These are phyloP conservation scores for Globisporangium sylvaticum DNA, from an alignment of 352 stramenopile genomes.

Conservation along the genomic window DNA sequence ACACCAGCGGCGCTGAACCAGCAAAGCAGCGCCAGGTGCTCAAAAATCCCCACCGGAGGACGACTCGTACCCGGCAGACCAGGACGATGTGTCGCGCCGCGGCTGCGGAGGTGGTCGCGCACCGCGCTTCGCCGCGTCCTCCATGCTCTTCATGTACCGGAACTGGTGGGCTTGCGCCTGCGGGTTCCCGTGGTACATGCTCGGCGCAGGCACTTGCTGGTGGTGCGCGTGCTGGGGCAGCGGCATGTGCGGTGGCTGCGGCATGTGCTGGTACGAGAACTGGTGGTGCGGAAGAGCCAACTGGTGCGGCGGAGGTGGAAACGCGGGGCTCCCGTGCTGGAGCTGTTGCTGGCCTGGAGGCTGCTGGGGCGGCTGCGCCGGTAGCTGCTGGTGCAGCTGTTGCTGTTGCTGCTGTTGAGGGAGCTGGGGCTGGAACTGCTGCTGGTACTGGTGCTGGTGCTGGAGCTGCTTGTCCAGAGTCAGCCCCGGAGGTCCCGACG, in stretches of 20 bases:
- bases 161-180: constrained; percentile 36
- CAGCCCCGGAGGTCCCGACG: not conserved
- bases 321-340: constrained; percentile 14
- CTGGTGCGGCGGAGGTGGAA: constrained; percentile 16
- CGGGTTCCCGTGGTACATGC: constrained; percentile 29
- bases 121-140: constrained; percentile 34
- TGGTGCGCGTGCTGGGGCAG: constrained; percentile 14
- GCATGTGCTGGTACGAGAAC: constrained; percentile 22
- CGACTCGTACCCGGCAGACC: constrained; percentile 49
- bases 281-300: constrained; percentile 15
- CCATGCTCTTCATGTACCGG: constrained; percentile 70
- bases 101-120: constrained; percentile 23
- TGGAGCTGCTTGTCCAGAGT: constrained; percentile 49
- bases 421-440: constrained; percentile 38
- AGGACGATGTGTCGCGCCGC: constrained; percentile 52
- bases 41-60: constrained; percentile 23
- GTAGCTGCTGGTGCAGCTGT: constrained; percentile 17
- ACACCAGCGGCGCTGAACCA: constrained; percentile 4
- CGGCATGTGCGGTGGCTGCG: constrained; percentile 14
- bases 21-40: too few relatives aligned
- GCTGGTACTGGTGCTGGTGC: constrained; percentile 62
- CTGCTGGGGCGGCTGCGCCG: constrained; percentile 16
- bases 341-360: constrained; percentile 12
- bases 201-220: constrained; percentile 24
- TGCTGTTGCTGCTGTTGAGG: constrained; percentile 27